phyloP scores from a whole-genome alignment of 1,284 basidiomycete species.

The Coniferiporia weirii region DNA sequence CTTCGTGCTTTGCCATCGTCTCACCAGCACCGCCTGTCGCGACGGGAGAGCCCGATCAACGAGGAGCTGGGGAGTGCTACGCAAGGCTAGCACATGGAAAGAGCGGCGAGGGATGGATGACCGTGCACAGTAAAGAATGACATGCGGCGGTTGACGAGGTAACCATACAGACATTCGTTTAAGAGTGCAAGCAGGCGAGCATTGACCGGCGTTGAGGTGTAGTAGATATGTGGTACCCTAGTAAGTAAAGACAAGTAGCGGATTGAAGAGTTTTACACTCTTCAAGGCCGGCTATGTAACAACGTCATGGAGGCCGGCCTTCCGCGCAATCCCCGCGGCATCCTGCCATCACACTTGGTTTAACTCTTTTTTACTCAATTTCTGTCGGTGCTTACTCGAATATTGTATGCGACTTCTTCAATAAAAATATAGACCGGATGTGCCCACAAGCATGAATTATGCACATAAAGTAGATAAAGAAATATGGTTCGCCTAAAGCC shows the following conservation, averaged over 20 bases:
- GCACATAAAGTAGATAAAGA: background rate
- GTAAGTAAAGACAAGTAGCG: background rate
- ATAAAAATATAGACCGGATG: too few relatives aligned
- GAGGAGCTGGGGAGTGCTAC: constrained; percentile 20
- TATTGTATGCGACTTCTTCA: too few relatives aligned
- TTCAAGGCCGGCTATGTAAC: background rate
- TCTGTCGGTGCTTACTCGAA: too few relatives aligned
- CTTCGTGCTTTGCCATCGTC: constrained; percentile 17
- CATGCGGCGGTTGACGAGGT: constrained; percentile 43
- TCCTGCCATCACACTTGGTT: too few relatives aligned
- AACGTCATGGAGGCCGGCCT: background rate
- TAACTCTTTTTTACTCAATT: too few relatives aligned
- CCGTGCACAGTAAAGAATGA: constrained; percentile 32
- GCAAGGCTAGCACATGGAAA: constrained; percentile 24
- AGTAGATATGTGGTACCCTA: background rate
- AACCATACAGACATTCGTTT: constrained; percentile 58
- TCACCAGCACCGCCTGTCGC: background rate
- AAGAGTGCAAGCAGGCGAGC: background rate
- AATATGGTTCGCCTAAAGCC: too few relatives aligned
- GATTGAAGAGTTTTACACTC: background rate
- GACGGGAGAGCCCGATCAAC: background rate
- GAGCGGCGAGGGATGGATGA: constrained; percentile 7
- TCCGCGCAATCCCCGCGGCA: background rate
- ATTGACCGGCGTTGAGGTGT: constrained; percentile 1
- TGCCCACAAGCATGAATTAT: too few relatives aligned